A percentile compares a stretch with the other conserved stretches of the same genome.
These are phyloP conservation scores for Ettlia oleoabundans DNA, from an alignment of 139 green algal genomes.

Conservation along the genomic window DNA sequence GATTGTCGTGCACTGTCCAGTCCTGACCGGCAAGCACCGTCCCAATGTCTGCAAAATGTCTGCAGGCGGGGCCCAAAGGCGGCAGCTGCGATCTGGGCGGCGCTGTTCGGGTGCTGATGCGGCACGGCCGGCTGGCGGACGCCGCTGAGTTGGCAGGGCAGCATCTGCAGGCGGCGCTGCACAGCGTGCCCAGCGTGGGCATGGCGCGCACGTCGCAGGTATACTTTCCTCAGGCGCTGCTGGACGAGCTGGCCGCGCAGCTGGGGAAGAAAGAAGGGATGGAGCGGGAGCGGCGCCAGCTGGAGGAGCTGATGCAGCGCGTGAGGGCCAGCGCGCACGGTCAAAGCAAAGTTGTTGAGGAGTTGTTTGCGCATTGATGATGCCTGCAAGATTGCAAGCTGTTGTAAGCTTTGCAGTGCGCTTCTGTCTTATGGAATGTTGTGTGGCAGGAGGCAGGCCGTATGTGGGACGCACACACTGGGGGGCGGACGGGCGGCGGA, in stretches of 20 bases:
- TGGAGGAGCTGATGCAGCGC: not conserved
- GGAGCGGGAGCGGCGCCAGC: not conserved
- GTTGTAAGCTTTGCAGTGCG: no score
- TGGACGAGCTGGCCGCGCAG: constrained; percentile 26
- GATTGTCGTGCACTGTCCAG: no score
- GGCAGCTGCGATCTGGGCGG: constrained; percentile 41
- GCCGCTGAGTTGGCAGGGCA: constrained; percentile 40
- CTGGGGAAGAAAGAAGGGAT: not conserved
- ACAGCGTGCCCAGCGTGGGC: constrained; percentile 40
- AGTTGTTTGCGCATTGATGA: constrained; percentile 17
- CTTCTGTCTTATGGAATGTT: not conserved
- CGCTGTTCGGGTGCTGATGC: constrained; percentile 49
- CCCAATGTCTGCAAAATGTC: no score
- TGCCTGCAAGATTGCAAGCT: not conserved
- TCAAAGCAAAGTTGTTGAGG: not conserved
- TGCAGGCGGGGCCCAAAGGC: not conserved
- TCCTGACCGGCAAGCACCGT: no score
- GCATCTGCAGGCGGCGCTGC: constrained; percentile 22
- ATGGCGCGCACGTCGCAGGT: constrained; percentile 13
- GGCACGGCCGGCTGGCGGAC: constrained; percentile 43
- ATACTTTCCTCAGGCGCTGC: constrained; percentile 37
- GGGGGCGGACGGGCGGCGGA: no score
- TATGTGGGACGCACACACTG: no score
- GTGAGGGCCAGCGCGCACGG: not conserved
- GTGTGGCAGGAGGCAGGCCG: not conserved